Evolutionary conservation across 1,139 yeast species (phyloP).

Genomic region (Pichia sp.): DNA sequence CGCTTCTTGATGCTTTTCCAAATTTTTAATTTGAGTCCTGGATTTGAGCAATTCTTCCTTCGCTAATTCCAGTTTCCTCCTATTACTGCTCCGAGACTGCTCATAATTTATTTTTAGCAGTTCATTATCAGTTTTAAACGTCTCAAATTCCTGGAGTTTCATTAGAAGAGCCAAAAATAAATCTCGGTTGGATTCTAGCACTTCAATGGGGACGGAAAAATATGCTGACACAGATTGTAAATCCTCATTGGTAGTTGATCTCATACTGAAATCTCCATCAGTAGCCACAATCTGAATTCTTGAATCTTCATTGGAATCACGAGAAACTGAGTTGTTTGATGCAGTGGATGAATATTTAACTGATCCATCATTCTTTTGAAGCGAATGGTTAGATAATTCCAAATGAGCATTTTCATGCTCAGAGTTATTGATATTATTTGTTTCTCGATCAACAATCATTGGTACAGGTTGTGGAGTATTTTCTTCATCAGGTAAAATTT

Average conservation of each 20-base stretch:
- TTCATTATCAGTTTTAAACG: conserved; percentile 42
- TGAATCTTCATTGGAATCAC: too few relatives aligned
- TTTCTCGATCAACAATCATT: too few relatives aligned
- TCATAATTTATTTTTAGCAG: conserved; percentile 47
- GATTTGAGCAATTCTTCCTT: conserved; percentile 24
- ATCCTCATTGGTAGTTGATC: conserved; percentile 13
- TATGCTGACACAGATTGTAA: conserved; percentile 26
- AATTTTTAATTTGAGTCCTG: conserved; percentile 7
- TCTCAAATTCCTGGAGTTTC: conserved; percentile 41
- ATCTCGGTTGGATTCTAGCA: conserved; percentile 20
- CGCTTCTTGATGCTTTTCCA: conserved; percentile 24
- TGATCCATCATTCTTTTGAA: neutral
- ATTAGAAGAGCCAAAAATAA: conserved; percentile 32
- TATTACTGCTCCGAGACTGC: conserved; percentile 36
- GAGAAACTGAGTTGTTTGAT: too few relatives aligned
- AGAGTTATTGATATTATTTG: too few relatives aligned
- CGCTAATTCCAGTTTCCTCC: conserved; percentile 27
- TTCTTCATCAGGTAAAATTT: too few relatives aligned
- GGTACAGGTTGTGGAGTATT: too few relatives aligned
- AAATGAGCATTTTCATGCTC: neutral
- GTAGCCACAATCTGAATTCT: too few relatives aligned
- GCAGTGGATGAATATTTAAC: neutral
- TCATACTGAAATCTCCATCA: neutral
- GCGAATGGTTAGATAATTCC: neutral
- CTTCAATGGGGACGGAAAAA: conserved; percentile 28